Percentiles rank a stretch among this genome's conserved stretches.
phyloP scores from a whole-genome alignment of 441 rosid genomes.

The Euphorbia schlechtendalii region DNA sequence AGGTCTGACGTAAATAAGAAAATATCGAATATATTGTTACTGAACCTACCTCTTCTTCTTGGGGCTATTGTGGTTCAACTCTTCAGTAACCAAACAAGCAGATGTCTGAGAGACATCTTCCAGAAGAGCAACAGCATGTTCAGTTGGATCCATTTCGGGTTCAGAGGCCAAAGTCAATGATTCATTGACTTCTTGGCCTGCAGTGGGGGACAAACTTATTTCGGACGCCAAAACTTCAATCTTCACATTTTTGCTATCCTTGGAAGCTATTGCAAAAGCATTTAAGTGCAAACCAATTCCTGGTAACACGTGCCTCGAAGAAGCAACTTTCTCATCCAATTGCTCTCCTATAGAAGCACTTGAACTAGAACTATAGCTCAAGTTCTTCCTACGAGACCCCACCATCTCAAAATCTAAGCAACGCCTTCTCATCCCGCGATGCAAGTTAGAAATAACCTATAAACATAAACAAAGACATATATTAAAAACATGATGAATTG shows the following conservation, averaged over 20 bases:
- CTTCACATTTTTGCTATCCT: constrained; percentile 35
- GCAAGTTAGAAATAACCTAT: constrained; percentile 57
- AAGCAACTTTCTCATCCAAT: constrained; percentile 39
- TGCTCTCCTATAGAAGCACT: constrained; percentile 29
- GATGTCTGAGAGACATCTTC: constrained; percentile 48
- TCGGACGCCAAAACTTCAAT: constrained; percentile 42
- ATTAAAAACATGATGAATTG: neutral
- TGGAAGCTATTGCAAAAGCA: constrained; percentile 56
- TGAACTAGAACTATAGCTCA: constrained; percentile 28
- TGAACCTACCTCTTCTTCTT: constrained; percentile 62
- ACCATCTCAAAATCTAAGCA: constrained; percentile 88
- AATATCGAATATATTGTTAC: neutral
- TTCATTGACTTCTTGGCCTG: constrained; percentile 31
- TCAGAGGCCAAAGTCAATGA: constrained; percentile 32
- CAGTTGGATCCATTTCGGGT: constrained; percentile 41
- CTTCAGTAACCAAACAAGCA: constrained; percentile 33
- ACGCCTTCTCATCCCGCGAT: constrained; percentile 86
- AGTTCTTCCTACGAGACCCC: constrained; percentile 48
- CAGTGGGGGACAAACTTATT: constrained; percentile 28
- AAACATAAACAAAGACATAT: constrained; percentile 15
- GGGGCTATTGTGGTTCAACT: constrained; percentile 45
- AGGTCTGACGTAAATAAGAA: neutral
- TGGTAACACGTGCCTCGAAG: constrained; percentile 52
- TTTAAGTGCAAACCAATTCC: constrained; percentile 96
- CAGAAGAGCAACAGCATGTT: constrained; percentile 25